Evolutionary conservation across 305 asterid genomes (phyloP).

Genomic region (Solanum hybrid): DNA sequence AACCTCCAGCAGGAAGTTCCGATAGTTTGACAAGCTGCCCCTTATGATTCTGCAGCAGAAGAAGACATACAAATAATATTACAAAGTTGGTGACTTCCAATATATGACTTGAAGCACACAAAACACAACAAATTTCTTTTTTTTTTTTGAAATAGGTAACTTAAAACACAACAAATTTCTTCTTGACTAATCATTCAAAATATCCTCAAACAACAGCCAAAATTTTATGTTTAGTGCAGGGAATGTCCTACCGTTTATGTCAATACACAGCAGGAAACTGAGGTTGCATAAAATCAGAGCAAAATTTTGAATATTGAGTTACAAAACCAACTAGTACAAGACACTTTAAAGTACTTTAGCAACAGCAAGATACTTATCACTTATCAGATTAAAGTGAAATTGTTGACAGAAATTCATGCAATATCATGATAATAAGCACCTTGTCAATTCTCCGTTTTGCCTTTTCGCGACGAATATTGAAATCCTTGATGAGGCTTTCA

Average conservation of each 20-base stretch:
- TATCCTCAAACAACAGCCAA: not conserved
- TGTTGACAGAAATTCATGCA: not conserved
- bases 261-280: not conserved
- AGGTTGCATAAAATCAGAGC: not conserved
- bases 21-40: slow-evolving; percentile 26
- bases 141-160: too few species aligned
- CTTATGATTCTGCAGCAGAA: slow-evolving; percentile 23
- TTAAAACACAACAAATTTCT: not conserved
- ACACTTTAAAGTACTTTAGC: not conserved
- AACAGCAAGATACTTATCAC: not conserved
- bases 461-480: slow-evolving; percentile 35
- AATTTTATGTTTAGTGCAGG: not conserved
- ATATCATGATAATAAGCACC: slow-evolving; percentile 16
- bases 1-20: slow-evolving; percentile 31
- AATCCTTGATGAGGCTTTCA: slow-evolving; percentile 34
- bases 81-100: not conserved
- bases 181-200: not conserved
- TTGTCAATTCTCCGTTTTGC: slow-evolving; percentile 29
- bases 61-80: not conserved
- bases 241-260: not conserved
- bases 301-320: not conserved
- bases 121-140: too few species aligned
- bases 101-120: not conserved
- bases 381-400: not conserved
- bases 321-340: not conserved